Conservation (phyloP, 306 rosid species). For the Castanea crenata region DNA sequence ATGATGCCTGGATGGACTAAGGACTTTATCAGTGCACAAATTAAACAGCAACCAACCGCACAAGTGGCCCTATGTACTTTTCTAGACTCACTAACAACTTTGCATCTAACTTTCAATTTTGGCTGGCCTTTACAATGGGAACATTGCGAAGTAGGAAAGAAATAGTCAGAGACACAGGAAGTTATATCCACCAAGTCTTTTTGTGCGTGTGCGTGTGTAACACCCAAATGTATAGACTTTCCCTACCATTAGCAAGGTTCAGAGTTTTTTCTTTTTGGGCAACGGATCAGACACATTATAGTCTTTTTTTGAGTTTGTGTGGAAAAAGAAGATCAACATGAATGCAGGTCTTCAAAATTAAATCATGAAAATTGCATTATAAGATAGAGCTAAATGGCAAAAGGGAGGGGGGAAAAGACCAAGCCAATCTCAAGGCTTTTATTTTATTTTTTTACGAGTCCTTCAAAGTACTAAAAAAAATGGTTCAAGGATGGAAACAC, state of each 20-base stretch:
- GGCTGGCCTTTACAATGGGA: not conserved
- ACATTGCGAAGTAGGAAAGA: not conserved
- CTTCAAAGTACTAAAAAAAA: not conserved
- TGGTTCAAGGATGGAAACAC: not conserved
- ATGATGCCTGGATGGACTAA: not conserved
- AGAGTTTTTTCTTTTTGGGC: too few species aligned
- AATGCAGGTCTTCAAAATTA: not conserved
- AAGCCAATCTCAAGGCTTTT: not conserved
- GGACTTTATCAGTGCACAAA: not conserved
- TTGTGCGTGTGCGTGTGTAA: not conserved
- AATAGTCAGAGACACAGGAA: not conserved
- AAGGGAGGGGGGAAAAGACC: too few species aligned
- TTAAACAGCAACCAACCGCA: not conserved
- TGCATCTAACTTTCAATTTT: not conserved
- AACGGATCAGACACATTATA: too few species aligned
- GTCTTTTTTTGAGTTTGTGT: too few species aligned
- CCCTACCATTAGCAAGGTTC: not conserved
- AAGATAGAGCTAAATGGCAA: too few species aligned
- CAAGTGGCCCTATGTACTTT: not conserved
- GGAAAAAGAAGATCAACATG: not conserved
- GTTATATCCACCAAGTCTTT: too few species aligned
- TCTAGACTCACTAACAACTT: not conserved
- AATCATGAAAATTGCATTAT: too few species aligned
- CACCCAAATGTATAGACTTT: not conserved
- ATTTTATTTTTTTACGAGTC: too few species aligned